Percentiles rank a stretch among this genome's conserved stretches.
Conservation (phyloP, 495 filamentous ascomycete species). For the Articulospora tetracladia region DNA sequence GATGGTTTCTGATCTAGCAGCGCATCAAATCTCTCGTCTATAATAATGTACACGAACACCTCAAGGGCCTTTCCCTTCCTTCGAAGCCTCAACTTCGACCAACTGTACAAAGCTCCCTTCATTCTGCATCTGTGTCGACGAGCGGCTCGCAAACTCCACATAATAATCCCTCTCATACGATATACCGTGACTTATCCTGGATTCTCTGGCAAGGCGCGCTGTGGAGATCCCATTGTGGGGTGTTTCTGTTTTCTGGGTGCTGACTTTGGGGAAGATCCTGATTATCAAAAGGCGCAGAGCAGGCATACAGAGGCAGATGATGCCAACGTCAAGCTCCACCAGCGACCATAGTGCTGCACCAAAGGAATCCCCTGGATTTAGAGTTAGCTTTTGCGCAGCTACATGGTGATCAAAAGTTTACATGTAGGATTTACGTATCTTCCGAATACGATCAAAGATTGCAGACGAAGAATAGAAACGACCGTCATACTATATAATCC, state of each 20-base stretch:
- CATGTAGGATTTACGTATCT: not conserved
- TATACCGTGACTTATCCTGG: not conserved
- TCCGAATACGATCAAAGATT: not conserved
- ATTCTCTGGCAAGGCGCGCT: not conserved
- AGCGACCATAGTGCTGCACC: constrained; percentile 14
- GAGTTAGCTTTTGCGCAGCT: not conserved
- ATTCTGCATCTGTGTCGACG: not conserved
- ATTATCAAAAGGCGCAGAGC: constrained; percentile 4
- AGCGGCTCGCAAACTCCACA: not conserved
- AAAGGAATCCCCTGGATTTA: not conserved
- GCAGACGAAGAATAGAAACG: not conserved
- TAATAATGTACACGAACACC: too few relatives aligned
- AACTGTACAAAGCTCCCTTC: not conserved
- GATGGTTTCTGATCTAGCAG: too few relatives aligned
- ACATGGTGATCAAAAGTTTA: not conserved
- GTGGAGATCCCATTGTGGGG: not conserved
- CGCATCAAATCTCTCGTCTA: too few relatives aligned
- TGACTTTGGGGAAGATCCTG: not conserved
- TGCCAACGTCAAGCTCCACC: constrained; percentile 25
- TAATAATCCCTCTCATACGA: not conserved
- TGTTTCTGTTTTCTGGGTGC: not conserved
- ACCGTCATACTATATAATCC: not conserved
- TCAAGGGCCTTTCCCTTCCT: not conserved
- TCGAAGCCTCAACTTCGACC: not conserved
- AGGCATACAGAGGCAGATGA: constrained; percentile 25